These are phyloP conservation scores for Clonostachys solani DNA, from an alignment of 2,329 filamentous ascomycete species.

Conservation along the genomic window DNA sequence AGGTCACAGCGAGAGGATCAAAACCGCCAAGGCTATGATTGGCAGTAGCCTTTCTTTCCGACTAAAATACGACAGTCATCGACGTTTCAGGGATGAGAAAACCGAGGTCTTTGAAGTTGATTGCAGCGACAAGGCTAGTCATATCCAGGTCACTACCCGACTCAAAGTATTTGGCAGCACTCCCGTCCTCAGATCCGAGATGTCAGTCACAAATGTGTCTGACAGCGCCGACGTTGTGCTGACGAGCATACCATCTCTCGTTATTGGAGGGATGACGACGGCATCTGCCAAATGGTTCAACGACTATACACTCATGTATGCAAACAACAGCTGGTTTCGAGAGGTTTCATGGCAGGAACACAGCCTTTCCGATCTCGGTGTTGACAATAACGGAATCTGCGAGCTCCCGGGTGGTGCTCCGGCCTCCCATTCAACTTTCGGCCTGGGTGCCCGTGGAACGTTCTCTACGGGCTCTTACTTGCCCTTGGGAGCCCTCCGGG, in stretches of 20 bases:
- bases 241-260: conserved; percentile 14
- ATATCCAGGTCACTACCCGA: conserved; percentile 12
- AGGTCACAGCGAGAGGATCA: too few species aligned
- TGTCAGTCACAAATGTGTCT: conserved; percentile 13
- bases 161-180: conserved; percentile 1
- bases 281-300: conserved; percentile 13
- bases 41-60: conserved; percentile 13
- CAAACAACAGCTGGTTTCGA: conserved; percentile 23
- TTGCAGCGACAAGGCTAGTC: conserved; percentile 7
- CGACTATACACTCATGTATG: conserved; percentile 11
- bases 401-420: conserved; percentile 6
- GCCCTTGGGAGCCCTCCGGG: conserved; percentile 19
- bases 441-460: conserved; percentile 16
- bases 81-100: not conserved
- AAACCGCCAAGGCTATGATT: conserved; percentile 16
- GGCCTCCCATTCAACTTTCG: conserved; percentile 10
- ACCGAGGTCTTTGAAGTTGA: conserved; percentile 9
- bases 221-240: not conserved
- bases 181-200: conserved; percentile 10
- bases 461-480: conserved; percentile 20
- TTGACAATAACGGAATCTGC: conserved; percentile 17
- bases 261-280: conserved; percentile 10
- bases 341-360: conserved; percentile 22
- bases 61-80: conserved; percentile 13
- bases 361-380: conserved; percentile 15